Base-by-base conservation (phyloP, 805 yeast species). In the Saccharomycopsis oosterbeekiorum region DNA sequence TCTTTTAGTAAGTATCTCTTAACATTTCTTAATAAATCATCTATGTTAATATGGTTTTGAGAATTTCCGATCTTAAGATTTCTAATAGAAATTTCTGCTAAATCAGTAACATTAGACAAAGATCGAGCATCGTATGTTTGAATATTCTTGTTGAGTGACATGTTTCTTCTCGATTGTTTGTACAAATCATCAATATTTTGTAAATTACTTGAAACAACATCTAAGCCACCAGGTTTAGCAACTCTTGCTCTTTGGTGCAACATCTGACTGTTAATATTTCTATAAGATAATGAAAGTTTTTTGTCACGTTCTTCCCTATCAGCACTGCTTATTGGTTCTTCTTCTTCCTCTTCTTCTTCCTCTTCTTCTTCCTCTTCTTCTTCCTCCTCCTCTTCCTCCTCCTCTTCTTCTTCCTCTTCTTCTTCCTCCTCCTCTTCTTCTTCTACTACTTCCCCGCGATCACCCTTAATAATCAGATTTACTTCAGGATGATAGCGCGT, bases 61-160 rank as follows among this genome's bases (percentile, higher is more conserved):
- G 80, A 74, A 57, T 80, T 79, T 2, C 86, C 89, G 58, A 86
- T 72, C 59, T 80, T 81, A 65, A 86, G 67, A 70, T 83, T 84
- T 57, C 82, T 76, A 1, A 88, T 83, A 55, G 87, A 86, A 24
- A 84, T 72, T 47, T 85, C 83, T 12, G 89, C 85, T 67, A 85
- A 78, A 61, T 80, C 80, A 42, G 88, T 80, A 11, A 86, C 79
- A 62, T 79, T 83, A 37, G 76, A 75, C 66, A 88, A 76, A 4
- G 86, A 83, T 60, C 82, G 82, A 0, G 93, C 78, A 70, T 88
- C 96, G 61, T 80, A 78, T 0, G 89, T 88, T 37, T 80, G 76
- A 10, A 79, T 66, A 1, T 70, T 71, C 64, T 75, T 78, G 59
- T 70, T 73, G 12, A 71, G 68, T 4, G 75, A 60, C 19, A 72